A percentile compares a stretch with the other conserved stretches of the same genome.
phyloP scores from a whole-genome alignment of 352 stramenopile species.

The Globisporangium rhizosaccharum region DNA sequence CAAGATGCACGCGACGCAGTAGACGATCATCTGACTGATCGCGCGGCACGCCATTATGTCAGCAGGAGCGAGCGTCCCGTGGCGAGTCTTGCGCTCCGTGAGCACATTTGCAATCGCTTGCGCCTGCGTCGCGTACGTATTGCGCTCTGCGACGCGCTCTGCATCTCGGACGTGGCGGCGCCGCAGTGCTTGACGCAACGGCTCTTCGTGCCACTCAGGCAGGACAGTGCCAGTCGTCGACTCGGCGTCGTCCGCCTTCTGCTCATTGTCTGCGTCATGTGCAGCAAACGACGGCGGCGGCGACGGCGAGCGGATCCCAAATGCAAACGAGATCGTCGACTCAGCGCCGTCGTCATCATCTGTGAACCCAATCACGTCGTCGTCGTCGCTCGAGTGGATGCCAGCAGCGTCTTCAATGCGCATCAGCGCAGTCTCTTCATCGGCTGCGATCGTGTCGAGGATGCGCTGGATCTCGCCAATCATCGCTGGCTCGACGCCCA shows the following conservation, averaged over 20 bases:
- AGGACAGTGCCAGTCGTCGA: conserved; percentile 21
- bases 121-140: conserved; percentile 35
- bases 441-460: conserved; percentile 42
- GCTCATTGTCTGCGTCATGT: conserved; percentile 18
- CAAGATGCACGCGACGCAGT: conserved; percentile 30
- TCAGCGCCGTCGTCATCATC: conserved; percentile 16
- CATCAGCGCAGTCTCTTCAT: conserved; percentile 26
- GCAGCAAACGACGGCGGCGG: conserved; percentile 11
- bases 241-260: conserved; percentile 15
- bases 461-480: conserved; percentile 68
- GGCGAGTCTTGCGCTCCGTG: not conserved
- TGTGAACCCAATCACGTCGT: conserved; percentile 22
- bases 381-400: conserved; percentile 20
- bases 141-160: conserved; percentile 22
- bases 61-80: conserved; percentile 30
- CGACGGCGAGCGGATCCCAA: conserved; percentile 27
- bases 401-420: conserved; percentile 22
- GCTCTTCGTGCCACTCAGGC: conserved; percentile 54
- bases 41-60: conserved; percentile 40
- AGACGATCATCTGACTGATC: conserved; percentile 46
- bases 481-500: conserved; percentile 67
- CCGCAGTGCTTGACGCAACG: conserved; percentile 42
- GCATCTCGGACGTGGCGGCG: conserved; percentile 39
- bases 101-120: conserved; percentile 48
- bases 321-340: conserved; percentile 37